Evolutionary conservation across 768 basidiomycete species (phyloP), one percentile per base, ranked within the genome.

Genomic region (Hericium coralloides): DNA sequence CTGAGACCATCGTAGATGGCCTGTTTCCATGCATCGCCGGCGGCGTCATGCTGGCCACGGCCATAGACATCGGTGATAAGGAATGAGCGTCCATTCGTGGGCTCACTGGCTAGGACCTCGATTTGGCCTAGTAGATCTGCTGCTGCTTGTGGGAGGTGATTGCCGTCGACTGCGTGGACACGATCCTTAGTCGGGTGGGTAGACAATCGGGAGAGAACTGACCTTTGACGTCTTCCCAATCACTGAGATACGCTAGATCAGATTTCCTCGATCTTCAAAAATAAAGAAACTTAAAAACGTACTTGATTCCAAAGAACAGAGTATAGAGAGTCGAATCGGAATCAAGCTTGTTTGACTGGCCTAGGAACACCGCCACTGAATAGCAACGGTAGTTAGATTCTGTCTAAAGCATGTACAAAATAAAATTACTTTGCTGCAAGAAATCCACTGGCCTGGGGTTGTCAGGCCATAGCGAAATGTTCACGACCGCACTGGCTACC

Each of bases 281-380:
- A 9, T 17, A 2, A 45, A 45, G 38, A 45, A 12, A 3, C 10
- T 3, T 25, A 4, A 15, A 9, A 12, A 60, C 76, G 54, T 55
- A 79, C 78, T 79, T 81, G 55, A 80, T 82, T 10, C 80, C 80
- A 58, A 81, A 80, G 63, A 82, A 82, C 9, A 78, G 62, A 1
- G 73, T 72, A 54, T 79, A 82, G 7, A 82, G 66, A 3, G 80
- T 80, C 2, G 76, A 77, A 1, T 68, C 64, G 0, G 79, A 73
- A 59, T 80, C 69, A 6, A 81, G 67, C 0, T 68, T 53, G 58
- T 82, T 68, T 0, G 67, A 66, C 58, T 80, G 79, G n/a, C 68
- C 59, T 20, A 81, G 61, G 61, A 80, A 81, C 2, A 64, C 72
- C 9, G 67, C 57, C 48, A 74, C 79, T 82, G 38, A 38, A 49